Base-by-base conservation (phyloP, 1,284 basidiomycete species). In the Pyrrhoderma noxium region DNA sequence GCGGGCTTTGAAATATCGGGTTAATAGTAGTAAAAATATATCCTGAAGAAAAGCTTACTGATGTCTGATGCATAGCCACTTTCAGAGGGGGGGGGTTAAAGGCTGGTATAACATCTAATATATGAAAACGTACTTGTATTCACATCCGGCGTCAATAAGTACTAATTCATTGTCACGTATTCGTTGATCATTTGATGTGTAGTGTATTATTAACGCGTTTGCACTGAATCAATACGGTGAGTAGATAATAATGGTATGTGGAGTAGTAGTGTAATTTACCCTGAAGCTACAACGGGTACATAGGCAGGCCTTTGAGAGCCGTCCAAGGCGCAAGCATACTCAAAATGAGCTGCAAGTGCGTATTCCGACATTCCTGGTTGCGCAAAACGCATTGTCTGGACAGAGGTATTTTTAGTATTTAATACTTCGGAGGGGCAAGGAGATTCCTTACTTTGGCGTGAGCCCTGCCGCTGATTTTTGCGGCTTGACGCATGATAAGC, bases 21-120 rank as follows among this genome's bases (percentile, higher is more conserved):
- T 52, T 59, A 9, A 61, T 56, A 45, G 18, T 39, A 36, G 52
- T 50, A 21, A 13, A 21, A 5, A 22, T 14, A 19, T 25, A 4
- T 19, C 14, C 8, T 7, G 22, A 49, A 45, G 35, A 13, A 11
- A 9, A 13, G 64, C 79, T 55, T 56, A 87, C 86, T 97, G 60
- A 99, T 97, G 66, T 99, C 95, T 39, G 91, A 93, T 1, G 93
- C 92, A 63, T 99, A 99, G 45, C 91, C 91, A 58, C 88, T 92
- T 36, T 54, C 59, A 55, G 65, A 67, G 50, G 31, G 62, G 23
- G 25, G 48, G 13, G 52, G 38, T 11, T 16, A 39, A 56, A 16
- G 11, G 14, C 11, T 25, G 11, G n/a, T 8, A 3, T n/a, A n/a
- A n/a, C n/a, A n/a, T n/a, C 5, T 34, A 45, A 51, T 46, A 25